phyloP scores from a whole-genome alignment of 2,329 filamentous ascomycete species.

The Colletotrichum lini region DNA sequence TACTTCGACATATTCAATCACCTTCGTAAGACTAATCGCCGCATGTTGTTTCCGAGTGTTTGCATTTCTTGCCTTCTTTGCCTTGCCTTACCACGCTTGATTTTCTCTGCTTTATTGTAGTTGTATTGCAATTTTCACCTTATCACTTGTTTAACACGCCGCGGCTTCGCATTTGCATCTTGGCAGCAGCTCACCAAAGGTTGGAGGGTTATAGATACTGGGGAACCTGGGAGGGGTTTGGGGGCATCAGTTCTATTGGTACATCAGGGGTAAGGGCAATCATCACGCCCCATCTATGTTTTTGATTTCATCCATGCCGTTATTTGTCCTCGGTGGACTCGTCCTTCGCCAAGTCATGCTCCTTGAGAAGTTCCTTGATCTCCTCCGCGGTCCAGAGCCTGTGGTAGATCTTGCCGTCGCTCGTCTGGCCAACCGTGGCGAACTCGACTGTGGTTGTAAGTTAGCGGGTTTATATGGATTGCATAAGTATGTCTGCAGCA shows the following conservation, averaged over 20 bases:
- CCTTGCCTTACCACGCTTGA: background rate
- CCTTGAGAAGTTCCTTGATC: conserved; percentile 93
- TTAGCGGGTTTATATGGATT: conserved; percentile 30
- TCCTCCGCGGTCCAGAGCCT: conserved; percentile 97
- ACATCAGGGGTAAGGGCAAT: conserved; percentile 39
- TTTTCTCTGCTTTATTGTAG: background rate
- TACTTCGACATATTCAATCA: conserved; percentile 11
- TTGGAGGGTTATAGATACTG: background rate
- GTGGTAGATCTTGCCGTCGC: conserved; percentile 97
- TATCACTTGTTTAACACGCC: background rate
- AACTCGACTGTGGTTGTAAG: conserved; percentile 82
- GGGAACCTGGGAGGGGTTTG: conserved; percentile 1
- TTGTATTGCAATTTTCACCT: background rate
- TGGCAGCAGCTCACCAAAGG: conserved; percentile 15
- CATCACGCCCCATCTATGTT: conserved; percentile 41
- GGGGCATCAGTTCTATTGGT: conserved; percentile 43
- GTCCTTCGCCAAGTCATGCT: conserved; percentile 94
- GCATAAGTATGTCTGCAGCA: background rate
- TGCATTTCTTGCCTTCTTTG: conserved; percentile 4
- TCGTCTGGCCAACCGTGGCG: conserved; percentile 95
- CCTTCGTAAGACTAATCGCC: background rate
- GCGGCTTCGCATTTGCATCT: conserved; percentile 17
- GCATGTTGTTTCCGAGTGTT: background rate
- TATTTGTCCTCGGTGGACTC: conserved; percentile 80
- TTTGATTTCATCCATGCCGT: conserved; percentile 41